A percentile compares a stretch with the other conserved stretches of the same genome.
Conservation (phyloP, 805 yeast genomes). For the Suhomyces kilbournensis region DNA sequence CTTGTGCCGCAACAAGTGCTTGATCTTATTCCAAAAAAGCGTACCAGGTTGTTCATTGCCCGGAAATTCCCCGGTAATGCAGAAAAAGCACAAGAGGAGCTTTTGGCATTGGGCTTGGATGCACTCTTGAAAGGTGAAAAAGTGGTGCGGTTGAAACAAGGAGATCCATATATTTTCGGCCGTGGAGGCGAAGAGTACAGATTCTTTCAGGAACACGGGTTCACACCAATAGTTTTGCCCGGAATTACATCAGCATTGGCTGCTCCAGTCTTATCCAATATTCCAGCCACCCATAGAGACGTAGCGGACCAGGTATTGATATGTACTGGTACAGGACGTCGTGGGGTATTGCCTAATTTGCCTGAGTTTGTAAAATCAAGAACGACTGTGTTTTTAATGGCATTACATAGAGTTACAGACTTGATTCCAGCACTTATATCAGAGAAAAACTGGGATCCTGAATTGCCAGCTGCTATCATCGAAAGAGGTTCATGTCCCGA, state of each 20-base stretch:
- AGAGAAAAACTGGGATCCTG: constrained; percentile 60
- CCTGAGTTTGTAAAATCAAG: constrained; percentile 72
- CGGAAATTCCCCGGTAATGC: constrained; percentile 96
- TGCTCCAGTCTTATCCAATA: constrained; percentile 76
- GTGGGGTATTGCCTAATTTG: constrained; percentile 73
- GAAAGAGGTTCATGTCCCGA: constrained; percentile 94
- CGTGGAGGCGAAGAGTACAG: constrained; percentile 91
- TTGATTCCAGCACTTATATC: constrained; percentile 45
- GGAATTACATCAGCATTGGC: constrained; percentile 90
- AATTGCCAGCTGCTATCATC: constrained; percentile 77
- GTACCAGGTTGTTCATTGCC: constrained; percentile 78
- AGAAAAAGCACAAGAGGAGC: constrained; percentile 85
- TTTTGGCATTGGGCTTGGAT: constrained; percentile 67
- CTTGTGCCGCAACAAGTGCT: constrained; percentile 87
- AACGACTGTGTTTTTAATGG: constrained; percentile 87
- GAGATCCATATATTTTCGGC: constrained; percentile 95
- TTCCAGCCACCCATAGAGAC: constrained; percentile 90
- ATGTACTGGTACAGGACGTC: constrained; percentile 92
- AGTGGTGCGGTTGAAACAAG: constrained; percentile 90
- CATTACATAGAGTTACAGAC: constrained; percentile 71
- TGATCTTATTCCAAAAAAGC: constrained; percentile 68
- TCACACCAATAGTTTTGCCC: constrained; percentile 69
- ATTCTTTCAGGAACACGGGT: constrained; percentile 68
- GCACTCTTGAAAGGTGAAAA: constrained; percentile 63
- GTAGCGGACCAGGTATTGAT: constrained; percentile 89